Evolutionary conservation across 129 eudicot species (phyloP).

Genomic region (Arctium lappa): DNA sequence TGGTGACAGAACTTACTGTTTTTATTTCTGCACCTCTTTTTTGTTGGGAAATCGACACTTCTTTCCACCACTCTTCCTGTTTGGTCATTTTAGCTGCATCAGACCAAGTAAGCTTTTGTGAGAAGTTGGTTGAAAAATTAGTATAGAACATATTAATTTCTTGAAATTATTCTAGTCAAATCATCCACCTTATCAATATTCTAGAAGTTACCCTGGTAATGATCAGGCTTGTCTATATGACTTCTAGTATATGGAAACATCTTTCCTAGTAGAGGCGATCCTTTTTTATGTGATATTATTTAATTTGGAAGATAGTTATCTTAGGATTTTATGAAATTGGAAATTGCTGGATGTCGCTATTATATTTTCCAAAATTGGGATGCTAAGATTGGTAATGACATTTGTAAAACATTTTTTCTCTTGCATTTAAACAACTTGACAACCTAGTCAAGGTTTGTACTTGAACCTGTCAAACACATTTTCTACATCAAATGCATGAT

Average conservation of each 20-base stretch:
- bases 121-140: not conserved
- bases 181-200: conserved; percentile 2
- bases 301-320: not conserved
- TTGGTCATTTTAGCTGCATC: not conserved
- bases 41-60: not conserved
- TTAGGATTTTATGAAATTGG: not conserved
- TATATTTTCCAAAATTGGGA: not conserved
- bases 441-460: not conserved
- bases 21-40: not conserved
- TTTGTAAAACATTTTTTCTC: conserved; percentile 2
- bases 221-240: not conserved
- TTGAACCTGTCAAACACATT: not conserved
- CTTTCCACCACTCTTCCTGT: not conserved
- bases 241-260: not conserved
- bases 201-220: not conserved
- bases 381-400: conserved; percentile 6
- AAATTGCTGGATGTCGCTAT: not conserved
- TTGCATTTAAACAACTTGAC: not conserved
- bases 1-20: not conserved
- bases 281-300: not conserved
- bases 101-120: conserved; percentile 13
- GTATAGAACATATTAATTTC: not conserved
- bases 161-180: not conserved
- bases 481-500: not conserved
- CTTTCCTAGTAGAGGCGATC: conserved; percentile 4